Conservation (phyloP, 176 grass and related monocot species). For the Otatea glauca region DNA sequence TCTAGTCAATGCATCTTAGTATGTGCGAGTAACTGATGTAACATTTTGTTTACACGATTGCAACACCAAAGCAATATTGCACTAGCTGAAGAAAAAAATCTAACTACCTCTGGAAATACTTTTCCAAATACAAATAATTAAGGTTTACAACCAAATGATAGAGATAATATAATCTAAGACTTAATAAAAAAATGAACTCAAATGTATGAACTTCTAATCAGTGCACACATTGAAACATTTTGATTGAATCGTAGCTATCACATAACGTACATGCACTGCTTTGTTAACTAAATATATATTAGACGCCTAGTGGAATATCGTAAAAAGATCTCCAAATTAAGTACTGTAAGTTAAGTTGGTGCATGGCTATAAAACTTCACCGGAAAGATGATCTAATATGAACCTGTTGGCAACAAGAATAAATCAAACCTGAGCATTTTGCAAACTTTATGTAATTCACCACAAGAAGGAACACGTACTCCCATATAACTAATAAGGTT, state of each 20-base stretch:
- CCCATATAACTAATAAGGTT: not conserved
- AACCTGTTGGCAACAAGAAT: not conserved
- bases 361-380: not conserved
- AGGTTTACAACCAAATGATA: not conserved
- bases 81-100: not conserved
- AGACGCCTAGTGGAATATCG: not conserved
- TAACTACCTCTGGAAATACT: not conserved
- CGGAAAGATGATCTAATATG: not conserved
- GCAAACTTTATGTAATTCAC: not conserved
- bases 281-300: not conserved
- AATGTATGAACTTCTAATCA: not conserved
- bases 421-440: not conserved
- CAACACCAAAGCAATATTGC: not conserved
- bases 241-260: not conserved
- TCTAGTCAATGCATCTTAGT: not conserved
- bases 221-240: not conserved
- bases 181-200: not conserved
- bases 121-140: not conserved
- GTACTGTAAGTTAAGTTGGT: not conserved
- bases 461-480: not conserved
- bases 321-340: conserved; percentile 21
- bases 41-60: not conserved
- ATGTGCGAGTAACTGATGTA: not conserved
- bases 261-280: not conserved
- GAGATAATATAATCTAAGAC: not conserved